Evolutionary conservation across 495 filamentous ascomycete species (phyloP).

Genomic region (Hypoxylon intermedium): DNA sequence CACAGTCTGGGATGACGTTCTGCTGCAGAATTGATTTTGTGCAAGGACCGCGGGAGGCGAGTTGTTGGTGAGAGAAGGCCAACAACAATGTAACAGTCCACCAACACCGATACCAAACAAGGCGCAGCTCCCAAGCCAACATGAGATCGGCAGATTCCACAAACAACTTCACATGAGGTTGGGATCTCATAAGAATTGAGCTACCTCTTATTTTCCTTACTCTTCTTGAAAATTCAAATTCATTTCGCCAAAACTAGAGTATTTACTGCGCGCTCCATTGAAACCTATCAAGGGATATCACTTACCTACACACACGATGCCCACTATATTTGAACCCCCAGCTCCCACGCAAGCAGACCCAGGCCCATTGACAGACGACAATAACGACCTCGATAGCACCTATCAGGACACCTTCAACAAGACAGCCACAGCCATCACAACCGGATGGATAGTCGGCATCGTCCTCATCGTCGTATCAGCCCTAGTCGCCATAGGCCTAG

Average conservation of each 20-base stretch:
- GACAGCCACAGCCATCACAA: conserved; percentile 12
- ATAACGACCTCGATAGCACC: background rate
- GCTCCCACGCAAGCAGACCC: too few species aligned
- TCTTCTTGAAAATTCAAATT: background rate
- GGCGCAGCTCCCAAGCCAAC: background rate
- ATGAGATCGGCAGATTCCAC: background rate
- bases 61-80: background rate
- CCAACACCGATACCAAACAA: background rate
- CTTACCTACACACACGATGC: too few species aligned
- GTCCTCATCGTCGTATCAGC: background rate
- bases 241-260: background rate
- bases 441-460: conserved; percentile 23
- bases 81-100: background rate
- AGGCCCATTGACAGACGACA: too few species aligned
- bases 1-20: background rate
- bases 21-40: background rate
- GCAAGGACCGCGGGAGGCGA: background rate
- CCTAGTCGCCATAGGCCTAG: background rate
- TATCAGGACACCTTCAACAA: background rate
- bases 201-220: background rate
- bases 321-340: too few species aligned
- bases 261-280: background rate
- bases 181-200: background rate
- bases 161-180: background rate
- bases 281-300: too few species aligned